Base-by-base conservation (phyloP, 768 basidiomycete genomes). In the Psilocybe tampanensis region DNA sequence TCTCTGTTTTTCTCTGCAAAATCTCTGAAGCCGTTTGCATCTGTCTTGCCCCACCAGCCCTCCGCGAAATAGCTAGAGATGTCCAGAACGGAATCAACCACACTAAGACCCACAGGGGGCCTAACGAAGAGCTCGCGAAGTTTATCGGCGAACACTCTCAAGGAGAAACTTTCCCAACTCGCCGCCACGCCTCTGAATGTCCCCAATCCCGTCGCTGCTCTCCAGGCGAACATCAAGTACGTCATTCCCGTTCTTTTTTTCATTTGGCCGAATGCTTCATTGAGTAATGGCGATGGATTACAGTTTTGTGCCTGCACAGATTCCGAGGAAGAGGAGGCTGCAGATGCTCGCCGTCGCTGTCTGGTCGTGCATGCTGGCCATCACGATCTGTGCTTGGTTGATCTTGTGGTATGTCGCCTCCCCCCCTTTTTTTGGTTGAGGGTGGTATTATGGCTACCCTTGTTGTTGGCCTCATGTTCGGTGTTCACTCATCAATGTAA, bases 331-430 rank as follows among this genome's bases (percentile, higher is more conserved):
- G 71, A 82, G 95, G 63, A 79, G 95, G 64, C 70, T 96, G 56
- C 95, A 98, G 76, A 98, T 92, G 63, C 77, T 94, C 60, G 89
- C 85, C 0, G 96, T 98, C 44, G 92, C 95, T 15, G 61, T 86
- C 50, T 96, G 92, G 94, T 91, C 92, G 24, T 83, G 89, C n/a
- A 74, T 88, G 70, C 86, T 97, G 51, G 81, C 90, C 2, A 78
- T 89, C 54, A 81, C 81, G 18, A 70, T 83, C 13, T 82, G 82
- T 62, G 50, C 83, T 42, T 97, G 94, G 76, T 77, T 96, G 32
- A 67, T 90, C n/a, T 78, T 95, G 44, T 89, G 91, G 95, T 95
- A 66, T 67, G 89, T 56, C 32, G 39, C 44, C 49, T 29, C 17
- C 26, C n/a, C 54, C 44, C 15, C 24, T 41, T 47, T 50, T 36